Conservation (phyloP, 768 basidiomycete genomes). For the Mycena floridula region DNA sequence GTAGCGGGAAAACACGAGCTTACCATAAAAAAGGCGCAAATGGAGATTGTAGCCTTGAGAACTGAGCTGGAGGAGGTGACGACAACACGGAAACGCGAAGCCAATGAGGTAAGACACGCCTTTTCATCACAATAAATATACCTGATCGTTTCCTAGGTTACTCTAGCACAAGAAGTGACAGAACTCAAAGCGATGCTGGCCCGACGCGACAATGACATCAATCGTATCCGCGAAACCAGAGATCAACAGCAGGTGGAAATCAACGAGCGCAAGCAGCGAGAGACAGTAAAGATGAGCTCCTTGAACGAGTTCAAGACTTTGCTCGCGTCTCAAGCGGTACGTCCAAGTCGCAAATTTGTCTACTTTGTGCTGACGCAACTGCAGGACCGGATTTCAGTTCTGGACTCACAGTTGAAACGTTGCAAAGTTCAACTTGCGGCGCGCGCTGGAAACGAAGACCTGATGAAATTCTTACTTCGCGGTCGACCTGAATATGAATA, state of each 20-base stretch:
- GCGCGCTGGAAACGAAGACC: conserved; percentile 58
- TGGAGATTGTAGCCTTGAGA: conserved; percentile 6
- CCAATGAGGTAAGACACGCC: neutral
- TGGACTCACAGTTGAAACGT: conserved; percentile 69
- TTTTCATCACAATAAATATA: neutral
- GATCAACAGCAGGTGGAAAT: conserved; percentile 63
- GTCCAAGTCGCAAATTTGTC: conserved; percentile 6
- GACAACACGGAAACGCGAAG: neutral
- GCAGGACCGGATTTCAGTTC: conserved; percentile 66
- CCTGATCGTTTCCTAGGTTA: neutral
- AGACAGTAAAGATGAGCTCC: conserved; percentile 49
- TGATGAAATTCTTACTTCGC: conserved; percentile 64
- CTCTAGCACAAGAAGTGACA: conserved; percentile 44
- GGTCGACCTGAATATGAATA: conserved; percentile 49
- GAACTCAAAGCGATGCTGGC: conserved; percentile 56
- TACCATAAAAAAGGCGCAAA: conserved; percentile 30
- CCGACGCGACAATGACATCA: conserved; percentile 62
- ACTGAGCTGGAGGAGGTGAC: conserved; percentile 32
- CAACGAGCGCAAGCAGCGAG: conserved; percentile 61
- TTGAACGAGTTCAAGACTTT: conserved; percentile 61
- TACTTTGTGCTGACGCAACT: conserved; percentile 8
- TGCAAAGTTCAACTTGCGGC: conserved; percentile 77
- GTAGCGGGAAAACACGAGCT: conserved; percentile 45
- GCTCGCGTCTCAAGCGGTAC: conserved; percentile 54
- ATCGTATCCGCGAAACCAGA: conserved; percentile 64